Evolutionary conservation across 805 yeast species (phyloP).

Genomic region (Spathaspora gorwiae): DNA sequence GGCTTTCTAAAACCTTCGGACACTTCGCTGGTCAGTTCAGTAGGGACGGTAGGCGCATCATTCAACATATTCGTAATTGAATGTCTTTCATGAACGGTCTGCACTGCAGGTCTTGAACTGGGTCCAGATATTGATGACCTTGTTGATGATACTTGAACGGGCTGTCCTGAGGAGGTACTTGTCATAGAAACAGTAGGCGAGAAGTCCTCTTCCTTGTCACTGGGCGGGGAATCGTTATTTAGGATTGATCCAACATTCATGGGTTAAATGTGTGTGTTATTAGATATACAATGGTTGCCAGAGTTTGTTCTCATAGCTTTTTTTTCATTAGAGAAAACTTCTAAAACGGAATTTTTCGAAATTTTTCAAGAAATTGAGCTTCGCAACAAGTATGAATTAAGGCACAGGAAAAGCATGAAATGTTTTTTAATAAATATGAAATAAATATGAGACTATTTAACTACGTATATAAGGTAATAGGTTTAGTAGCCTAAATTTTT

Average conservation of each 20-base stretch:
- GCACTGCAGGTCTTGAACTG: slow-evolving; percentile 1
- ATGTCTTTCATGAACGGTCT: slow-evolving; percentile 19
- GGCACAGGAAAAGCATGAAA: no score
- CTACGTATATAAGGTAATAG: neutral
- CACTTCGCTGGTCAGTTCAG: neutral
- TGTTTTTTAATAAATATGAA: neutral
- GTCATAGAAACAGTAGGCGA: neutral
- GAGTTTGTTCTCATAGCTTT: no score
- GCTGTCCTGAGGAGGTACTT: neutral
- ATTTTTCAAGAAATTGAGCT: no score
- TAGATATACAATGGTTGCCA: no score
- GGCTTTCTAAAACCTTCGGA: neutral
- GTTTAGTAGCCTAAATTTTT: slow-evolving; percentile 18
- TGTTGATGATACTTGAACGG: neutral
- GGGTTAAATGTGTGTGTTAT: neutral
- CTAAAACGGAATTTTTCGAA: no score
- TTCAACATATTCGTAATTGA: slow-evolving; percentile 27
- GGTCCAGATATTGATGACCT: slow-evolving; percentile 3
- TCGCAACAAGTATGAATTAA: no score
- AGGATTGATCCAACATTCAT: slow-evolving; percentile 39
- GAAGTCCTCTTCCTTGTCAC: slow-evolving; percentile 9
- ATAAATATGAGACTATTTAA: neutral
- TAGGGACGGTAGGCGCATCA: slow-evolving; percentile 11
- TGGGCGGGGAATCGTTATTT: slow-evolving; percentile 30
- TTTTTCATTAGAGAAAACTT: no score